phyloP scores from a whole-genome alignment of 768 basidiomycete genomes.

The Pleurotus tuber-regium region DNA sequence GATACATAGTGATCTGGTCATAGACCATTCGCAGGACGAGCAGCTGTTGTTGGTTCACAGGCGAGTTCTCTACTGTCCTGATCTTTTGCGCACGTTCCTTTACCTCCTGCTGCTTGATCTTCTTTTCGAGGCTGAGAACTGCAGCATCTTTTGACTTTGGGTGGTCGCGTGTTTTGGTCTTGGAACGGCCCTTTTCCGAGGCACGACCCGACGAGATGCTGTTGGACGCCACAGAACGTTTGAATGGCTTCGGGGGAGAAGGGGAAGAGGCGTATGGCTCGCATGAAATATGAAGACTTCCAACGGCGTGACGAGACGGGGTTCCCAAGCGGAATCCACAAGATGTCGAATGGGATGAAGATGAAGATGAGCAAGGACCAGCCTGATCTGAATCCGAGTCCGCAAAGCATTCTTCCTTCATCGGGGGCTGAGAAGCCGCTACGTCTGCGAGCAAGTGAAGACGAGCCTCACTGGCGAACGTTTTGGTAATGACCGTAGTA shows the following conservation, averaged over 20 bases:
- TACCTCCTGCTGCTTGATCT: slow-evolving; percentile 7
- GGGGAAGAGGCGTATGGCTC: slow-evolving; percentile 5
- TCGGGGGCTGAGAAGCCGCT: background rate
- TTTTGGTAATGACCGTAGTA: slow-evolving; percentile 5
- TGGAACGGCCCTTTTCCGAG: background rate
- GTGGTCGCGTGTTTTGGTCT: slow-evolving; percentile 5
- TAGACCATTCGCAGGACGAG: slow-evolving; percentile 62
- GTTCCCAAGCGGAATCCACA: background rate
- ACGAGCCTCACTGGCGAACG: slow-evolving; percentile 2
- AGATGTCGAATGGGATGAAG: background rate
- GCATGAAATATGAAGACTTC: slow-evolving; percentile 8
- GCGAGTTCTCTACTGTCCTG: slow-evolving; percentile 36
- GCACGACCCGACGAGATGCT: background rate
- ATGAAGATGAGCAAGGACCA: background rate
- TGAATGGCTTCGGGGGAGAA: slow-evolving; percentile 6
- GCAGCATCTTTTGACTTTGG: slow-evolving; percentile 2
- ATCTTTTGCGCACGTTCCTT: slow-evolving; percentile 5
- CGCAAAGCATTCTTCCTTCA: background rate
- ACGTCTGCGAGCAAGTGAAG: slow-evolving; percentile 8
- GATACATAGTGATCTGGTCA: slow-evolving; percentile 65
- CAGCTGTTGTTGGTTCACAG: slow-evolving; percentile 54
- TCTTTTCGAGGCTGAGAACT: slow-evolving; percentile 5
- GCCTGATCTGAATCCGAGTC: slow-evolving; percentile 1
- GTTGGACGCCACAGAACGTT: slow-evolving; percentile 8
- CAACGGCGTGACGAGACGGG: slow-evolving; percentile 1